Base-by-base conservation (phyloP, 2,329 filamentous ascomycete species). In the Talaromyces marneffei region DNA sequence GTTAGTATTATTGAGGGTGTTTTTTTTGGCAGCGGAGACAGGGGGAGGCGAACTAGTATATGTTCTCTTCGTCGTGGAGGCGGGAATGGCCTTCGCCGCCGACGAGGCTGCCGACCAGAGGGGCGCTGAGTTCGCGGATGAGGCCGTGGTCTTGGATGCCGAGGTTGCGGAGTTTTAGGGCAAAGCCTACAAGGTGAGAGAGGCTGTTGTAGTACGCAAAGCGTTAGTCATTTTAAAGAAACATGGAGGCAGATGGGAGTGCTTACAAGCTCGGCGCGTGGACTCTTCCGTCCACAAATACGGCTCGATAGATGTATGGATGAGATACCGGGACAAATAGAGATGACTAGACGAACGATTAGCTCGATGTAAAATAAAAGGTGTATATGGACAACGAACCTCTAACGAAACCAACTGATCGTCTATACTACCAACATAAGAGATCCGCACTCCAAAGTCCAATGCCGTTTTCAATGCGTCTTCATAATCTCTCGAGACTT, bases 391-490 rank as follows among this genome's bases (percentile, higher is more conserved):
- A 65, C 48, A 29, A 69, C 78, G 71, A 74, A 90, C 88, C 81
- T 97, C 93, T 71, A 99, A 80, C 3, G 92, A 93, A 14, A 99
- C 92, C 2, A 99, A 81, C 74, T 99, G 94, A 74, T 99, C 94
- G 72, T 99, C 94, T 57, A 99, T 95, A 74, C 92, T 97, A 59
- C 93, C 93, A 62, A 96, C 83, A 72, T 92, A 97, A 0, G 92
- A 89, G 54, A 97, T 85, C 42, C 91, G 85, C 14, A 90, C 90
- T 12, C 92, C 92, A 68, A 91, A 88, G 16, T 87, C 83, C 6
- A 99, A 79, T 1, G 89, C 88, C 9, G 84, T 84, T 69, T 89
- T 86, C 2, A 97, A 78, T 0, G 92, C 86, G 29, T 86, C 80
- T 67, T 91, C 86, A 66, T 97, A 95, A 66, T 90, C 85, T 69